Evolutionary conservation across 2,329 filamentous ascomycete genomes (phyloP).

Genomic region (Talaromyces verruculosus): DNA sequence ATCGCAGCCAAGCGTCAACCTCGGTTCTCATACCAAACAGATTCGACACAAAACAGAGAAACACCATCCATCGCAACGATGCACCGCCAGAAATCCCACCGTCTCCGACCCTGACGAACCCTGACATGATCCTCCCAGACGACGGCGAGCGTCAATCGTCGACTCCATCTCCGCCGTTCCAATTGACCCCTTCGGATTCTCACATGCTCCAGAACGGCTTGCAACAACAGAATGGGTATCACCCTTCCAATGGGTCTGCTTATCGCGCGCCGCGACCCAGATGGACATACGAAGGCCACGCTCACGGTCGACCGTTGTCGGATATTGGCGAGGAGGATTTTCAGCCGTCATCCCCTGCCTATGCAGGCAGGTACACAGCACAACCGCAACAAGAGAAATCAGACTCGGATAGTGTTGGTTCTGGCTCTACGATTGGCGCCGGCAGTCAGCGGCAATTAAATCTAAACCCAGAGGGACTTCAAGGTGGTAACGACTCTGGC

Average conservation of each 20-base stretch:
- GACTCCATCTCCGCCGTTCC: conserved; percentile 54
- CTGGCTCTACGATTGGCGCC: conserved; percentile 38
- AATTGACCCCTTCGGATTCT: conserved; percentile 41
- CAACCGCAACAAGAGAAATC: conserved; percentile 40
- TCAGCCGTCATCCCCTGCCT: conserved; percentile 29
- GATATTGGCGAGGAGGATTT: conserved; percentile 48
- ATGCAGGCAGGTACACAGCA: conserved; percentile 21
- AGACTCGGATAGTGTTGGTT: conserved; percentile 35
- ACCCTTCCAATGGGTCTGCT: conserved; percentile 8
- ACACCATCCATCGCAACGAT: conserved; percentile 9
- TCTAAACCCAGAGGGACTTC: neutral
- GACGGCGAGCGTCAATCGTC: conserved; percentile 53
- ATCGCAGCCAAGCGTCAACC: conserved; percentile 15
- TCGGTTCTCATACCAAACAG: conserved; percentile 19
- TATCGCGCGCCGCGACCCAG: conserved; percentile 32
- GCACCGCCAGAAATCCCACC: conserved; percentile 48
- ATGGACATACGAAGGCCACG: conserved; percentile 40
- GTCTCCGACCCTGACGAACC: conserved; percentile 86
- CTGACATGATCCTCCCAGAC: conserved; percentile 88
- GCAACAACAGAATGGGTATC: conserved; percentile 7
- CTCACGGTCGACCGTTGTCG: conserved; percentile 44
- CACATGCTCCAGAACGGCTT: conserved; percentile 22
- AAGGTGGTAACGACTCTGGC: neutral
- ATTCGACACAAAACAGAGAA: conserved; percentile 25
- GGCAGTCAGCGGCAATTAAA: conserved; percentile 27